Base-by-base conservation (phyloP, 805 yeast genomes). In the Cyberlindnera saturnus region DNA sequence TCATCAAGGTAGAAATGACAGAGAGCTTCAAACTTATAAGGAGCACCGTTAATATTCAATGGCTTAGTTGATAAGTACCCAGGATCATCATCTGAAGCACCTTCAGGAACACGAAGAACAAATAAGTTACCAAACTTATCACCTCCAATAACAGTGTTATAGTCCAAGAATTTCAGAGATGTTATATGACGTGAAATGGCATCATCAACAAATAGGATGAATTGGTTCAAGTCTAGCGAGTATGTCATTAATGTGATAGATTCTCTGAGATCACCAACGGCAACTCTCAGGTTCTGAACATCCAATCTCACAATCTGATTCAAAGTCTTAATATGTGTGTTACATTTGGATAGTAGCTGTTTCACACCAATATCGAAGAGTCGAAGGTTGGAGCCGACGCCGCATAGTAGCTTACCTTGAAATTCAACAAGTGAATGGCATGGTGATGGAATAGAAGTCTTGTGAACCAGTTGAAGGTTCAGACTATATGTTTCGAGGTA, bases 51-150 rank as follows among this genome's bases (percentile, higher is more conserved):
- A 36, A 77, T 59, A 38, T 47, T 49, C 6, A 51, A 43, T 10
- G 56, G 65, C 39, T 64, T 62, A 6, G 62, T 60, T 4, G 60
- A 37, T 6, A 75, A 51, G 39, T 65, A 61, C 5, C 69, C 56
- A 3, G 75, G 71, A 37, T 69, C 67, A 18, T 59, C 63, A 42
- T 81, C 86, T 0, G 81, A 73, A 0, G 71, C 66, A 5, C 69
- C 64, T n/a, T 64, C 63, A 0, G 83, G 76, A 34, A 83, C 62
- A 45, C 96, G 66, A 34, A 87, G 63, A 1, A 86, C 74, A 62
- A 82, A 80, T 0, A 89, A 38, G 52, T 83, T 86, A 0, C 98
- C 97, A 63, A 85, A 88, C 56, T 81, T 82, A 59, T 93, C 98
- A 13, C 96, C 96, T 1, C 86, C 87, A 34, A 84, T 66, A 1